phyloP scores from a whole-genome alignment of 306 rosid genomes.

The Glycine tomentella region DNA sequence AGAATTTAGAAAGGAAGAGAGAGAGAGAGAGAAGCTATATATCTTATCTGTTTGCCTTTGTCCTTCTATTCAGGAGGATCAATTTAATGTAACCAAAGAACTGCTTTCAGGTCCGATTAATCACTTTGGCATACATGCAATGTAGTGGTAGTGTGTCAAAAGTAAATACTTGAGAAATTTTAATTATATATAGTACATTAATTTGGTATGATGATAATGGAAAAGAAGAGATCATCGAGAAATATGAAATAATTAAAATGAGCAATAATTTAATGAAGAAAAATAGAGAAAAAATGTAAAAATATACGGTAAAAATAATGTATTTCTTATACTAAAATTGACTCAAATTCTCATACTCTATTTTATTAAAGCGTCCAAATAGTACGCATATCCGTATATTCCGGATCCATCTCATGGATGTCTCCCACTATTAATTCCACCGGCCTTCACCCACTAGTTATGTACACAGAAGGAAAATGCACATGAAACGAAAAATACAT shows the following conservation, averaged over 20 bases:
- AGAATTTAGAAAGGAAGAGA: not conserved
- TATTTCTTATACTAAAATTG: no score
- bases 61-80: not conserved
- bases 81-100: not conserved
- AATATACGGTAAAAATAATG: no score
- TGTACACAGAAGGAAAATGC: not conserved
- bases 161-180: not conserved
- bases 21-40: not conserved
- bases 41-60: not conserved
- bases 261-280: no score
- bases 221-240: not conserved
- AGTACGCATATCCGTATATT: not conserved
- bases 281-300: no score
- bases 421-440: not conserved
- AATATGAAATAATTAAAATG: no score
- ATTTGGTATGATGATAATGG: not conserved
- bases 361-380: not conserved
- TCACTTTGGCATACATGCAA: slow-evolving; percentile 36
- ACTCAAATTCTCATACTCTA: not conserved
- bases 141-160: not conserved
- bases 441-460: not conserved
- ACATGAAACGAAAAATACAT: not conserved
- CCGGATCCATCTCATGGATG: not conserved
- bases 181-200: not conserved
- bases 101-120: not conserved